Evolutionary conservation across 1,139 yeast genomes (phyloP).

Genomic region (Diutina mesorugosa): DNA sequence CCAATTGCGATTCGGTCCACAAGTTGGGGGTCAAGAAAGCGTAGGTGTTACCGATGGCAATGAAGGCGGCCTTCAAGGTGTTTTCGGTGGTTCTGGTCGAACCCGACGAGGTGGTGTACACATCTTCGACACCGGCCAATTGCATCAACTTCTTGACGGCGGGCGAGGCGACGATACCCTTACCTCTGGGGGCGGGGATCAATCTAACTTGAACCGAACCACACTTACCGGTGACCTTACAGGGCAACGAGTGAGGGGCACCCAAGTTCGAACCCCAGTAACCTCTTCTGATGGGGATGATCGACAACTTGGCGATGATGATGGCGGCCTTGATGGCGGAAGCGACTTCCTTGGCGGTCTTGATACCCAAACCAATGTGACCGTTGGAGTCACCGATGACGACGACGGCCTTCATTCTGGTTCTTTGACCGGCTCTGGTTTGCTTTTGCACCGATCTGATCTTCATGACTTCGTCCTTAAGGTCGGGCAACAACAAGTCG

Average conservation of each 20-base stretch:
- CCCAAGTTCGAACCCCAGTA: conserved; percentile 99
- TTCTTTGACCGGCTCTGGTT: conserved; percentile 99
- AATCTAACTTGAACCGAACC: conserved; percentile 98
- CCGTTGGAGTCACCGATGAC: conserved; percentile 99
- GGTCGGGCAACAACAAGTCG: conserved; percentile 90
- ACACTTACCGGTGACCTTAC: conserved; percentile 98
- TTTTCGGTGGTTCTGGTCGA: conserved; percentile 99
- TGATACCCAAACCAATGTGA: conserved; percentile 99
- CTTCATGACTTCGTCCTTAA: conserved; percentile 99
- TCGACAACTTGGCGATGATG: conserved; percentile 96
- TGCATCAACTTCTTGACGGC: conserved; percentile 98
- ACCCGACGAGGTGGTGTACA: conserved; percentile 97
- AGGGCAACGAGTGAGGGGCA: conserved; percentile 97
- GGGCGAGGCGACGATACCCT: conserved; percentile 99
- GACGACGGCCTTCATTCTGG: conserved; percentile 99
- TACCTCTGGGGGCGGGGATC: conserved; percentile 99
- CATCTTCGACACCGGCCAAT: conserved; percentile 99
- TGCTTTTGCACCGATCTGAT: conserved; percentile 99
- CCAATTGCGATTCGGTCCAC: conserved; percentile 81
- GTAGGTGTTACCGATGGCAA: conserved; percentile 99
- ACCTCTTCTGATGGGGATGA: conserved; percentile 99
- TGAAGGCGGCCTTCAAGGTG: conserved; percentile 99
- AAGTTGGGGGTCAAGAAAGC: conserved; percentile 99
- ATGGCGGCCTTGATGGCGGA: conserved; percentile 99
- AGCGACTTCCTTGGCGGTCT: conserved; percentile 99